Conservation (phyloP, 768 basidiomycete species). For the Pleurotus citrinopileatus region DNA sequence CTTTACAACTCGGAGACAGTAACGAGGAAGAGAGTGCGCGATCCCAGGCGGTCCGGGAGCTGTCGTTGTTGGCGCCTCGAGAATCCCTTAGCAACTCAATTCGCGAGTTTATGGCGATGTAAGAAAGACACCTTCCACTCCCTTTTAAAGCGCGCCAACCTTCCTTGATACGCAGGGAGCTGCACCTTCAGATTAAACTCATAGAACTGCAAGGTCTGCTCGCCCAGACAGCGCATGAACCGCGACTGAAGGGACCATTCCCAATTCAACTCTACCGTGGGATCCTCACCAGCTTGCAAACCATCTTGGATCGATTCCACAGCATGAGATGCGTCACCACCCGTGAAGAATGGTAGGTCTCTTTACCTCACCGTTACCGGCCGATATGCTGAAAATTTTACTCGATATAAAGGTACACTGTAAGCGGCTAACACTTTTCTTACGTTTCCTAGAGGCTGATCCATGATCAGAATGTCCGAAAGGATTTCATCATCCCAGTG, state of each 20-base stretch:
- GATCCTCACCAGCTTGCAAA: conserved; percentile 78
- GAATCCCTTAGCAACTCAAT: conserved; percentile 56
- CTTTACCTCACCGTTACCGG: conserved; percentile 4
- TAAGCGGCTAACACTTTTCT: conserved; percentile 27
- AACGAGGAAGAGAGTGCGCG: conserved; percentile 14
- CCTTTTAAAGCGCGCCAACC: no score
- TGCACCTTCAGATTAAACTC: conserved; percentile 89
- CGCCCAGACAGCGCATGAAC: conserved; percentile 88
- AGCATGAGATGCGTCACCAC: conserved; percentile 98
- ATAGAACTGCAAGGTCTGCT: conserved; percentile 85
- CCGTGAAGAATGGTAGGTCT: conserved; percentile 82
- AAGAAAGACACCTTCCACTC: no score
- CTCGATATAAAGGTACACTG: conserved; percentile 78
- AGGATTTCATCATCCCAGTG: conserved; percentile 89
- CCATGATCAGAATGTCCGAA: conserved; percentile 61
- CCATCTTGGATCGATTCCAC: conserved; percentile 85
- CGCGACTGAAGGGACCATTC: conserved; percentile 93
- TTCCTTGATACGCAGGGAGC: no score
- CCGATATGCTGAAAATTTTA: conserved; percentile 8
- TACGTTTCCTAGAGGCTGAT: neutral
- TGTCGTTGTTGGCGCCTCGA: conserved; percentile 32
- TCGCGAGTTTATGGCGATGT: conserved; percentile 93
- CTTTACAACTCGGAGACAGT: conserved; percentile 14
- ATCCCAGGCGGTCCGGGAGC: conserved; percentile 9
- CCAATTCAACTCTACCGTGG: conserved; percentile 83